These are phyloP conservation scores for Phytophthora syringae DNA, from an alignment of 352 stramenopile species.

Conservation along the genomic window DNA sequence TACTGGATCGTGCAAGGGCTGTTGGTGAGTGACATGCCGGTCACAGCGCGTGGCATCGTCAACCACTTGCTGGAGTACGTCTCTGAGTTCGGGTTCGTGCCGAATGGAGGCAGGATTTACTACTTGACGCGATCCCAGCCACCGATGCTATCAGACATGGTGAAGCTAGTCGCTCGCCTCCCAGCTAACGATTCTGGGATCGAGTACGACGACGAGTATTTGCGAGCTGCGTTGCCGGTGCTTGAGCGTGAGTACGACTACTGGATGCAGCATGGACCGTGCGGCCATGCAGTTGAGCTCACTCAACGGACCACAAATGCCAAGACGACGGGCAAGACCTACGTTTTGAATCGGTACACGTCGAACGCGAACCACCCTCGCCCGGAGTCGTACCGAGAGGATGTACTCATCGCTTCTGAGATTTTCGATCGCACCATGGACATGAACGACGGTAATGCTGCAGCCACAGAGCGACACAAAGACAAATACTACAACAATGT, in stretches of 20 bases:
- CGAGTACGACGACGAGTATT: constrained; percentile 62
- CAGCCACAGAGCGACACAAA: constrained; percentile 55
- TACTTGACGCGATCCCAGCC: constrained; percentile 92
- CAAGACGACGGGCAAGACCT: constrained; percentile 13
- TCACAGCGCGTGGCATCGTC: constrained; percentile 82
- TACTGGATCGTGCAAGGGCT: constrained; percentile 93
- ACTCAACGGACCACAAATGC: constrained; percentile 22
- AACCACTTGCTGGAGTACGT: constrained; percentile 90
- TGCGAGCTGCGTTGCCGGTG: constrained; percentile 60
- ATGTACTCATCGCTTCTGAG: constrained; percentile 69
- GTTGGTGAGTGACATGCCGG: constrained; percentile 80
- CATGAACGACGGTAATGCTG: constrained; percentile 40
- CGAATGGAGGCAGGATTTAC: constrained; percentile 92
- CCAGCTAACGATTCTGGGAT: constrained; percentile 40
- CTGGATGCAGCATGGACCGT: constrained; percentile 81
- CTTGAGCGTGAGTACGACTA: constrained; percentile 85
- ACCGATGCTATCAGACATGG: constrained; percentile 91
- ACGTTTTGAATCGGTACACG: constrained; percentile 85
- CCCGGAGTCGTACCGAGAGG: constrained; percentile 89
- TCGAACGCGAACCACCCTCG: constrained; percentile 76
- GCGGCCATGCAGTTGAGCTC: constrained; percentile 68
- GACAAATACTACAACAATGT: constrained; percentile 86
- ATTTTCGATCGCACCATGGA: constrained; percentile 58
- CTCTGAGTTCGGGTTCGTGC: constrained; percentile 87
- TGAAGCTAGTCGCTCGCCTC: constrained; percentile 58